phyloP scores from a whole-genome alignment of 805 yeast genomes.

The Ogataea haglerorum region DNA sequence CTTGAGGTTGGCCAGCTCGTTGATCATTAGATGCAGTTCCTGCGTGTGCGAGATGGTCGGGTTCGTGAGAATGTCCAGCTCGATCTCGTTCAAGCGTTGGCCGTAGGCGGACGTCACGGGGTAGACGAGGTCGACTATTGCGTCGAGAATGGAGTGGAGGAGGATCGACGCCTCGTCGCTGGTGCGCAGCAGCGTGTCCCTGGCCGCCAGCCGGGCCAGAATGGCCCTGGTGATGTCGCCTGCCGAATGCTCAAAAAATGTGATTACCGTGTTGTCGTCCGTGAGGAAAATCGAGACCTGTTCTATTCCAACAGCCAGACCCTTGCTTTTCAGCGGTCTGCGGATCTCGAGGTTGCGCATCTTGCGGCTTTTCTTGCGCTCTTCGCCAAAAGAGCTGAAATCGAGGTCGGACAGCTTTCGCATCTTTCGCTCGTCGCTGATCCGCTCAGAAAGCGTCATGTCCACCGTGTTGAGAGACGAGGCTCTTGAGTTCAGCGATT shows the following conservation, averaged over 20 bases:
- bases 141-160: slow-evolving; percentile 53
- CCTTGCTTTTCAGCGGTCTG: slow-evolving; percentile 43
- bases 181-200: slow-evolving; percentile 46
- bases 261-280: slow-evolving; percentile 43
- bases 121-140: slow-evolving; percentile 49
- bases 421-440: slow-evolving; percentile 27
- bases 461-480: slow-evolving; percentile 4
- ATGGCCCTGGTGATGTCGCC: slow-evolving; percentile 51
- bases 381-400: slow-evolving; percentile 15
- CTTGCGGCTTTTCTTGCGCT: slow-evolving; percentile 18
- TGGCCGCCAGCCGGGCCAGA: slow-evolving; percentile 42
- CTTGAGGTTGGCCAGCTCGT: slow-evolving; percentile 48
- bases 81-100: slow-evolving; percentile 44
- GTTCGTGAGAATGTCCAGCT: slow-evolving; percentile 45
- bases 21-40: slow-evolving; percentile 50
- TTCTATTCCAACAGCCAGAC: slow-evolving; percentile 48
- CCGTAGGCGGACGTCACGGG: slow-evolving; percentile 55
- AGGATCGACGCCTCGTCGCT: slow-evolving; percentile 50
- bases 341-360: slow-evolving; percentile 36
- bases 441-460: slow-evolving; percentile 18
- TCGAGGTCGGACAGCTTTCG: slow-evolving; percentile 35
- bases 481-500: slow-evolving; percentile 7
- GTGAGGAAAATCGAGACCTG: slow-evolving; percentile 52
- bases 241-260: slow-evolving; percentile 57
- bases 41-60: slow-evolving; percentile 52